Evolutionary conservation across 2,329 filamentous ascomycete genomes (phyloP).

Genomic region (Diaporthe sp.): DNA sequence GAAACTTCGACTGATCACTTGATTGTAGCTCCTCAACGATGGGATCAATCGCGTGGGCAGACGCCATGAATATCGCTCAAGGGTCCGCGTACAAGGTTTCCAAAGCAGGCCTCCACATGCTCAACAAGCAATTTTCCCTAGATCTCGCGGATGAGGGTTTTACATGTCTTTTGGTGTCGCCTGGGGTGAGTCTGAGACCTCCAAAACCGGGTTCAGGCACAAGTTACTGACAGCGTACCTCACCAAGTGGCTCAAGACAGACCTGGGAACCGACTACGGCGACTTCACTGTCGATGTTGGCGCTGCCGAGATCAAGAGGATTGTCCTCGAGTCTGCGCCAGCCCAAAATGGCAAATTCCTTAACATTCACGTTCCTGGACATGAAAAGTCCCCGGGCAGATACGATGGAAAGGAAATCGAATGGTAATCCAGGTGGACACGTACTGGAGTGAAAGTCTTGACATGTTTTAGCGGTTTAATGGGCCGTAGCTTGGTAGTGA

Average conservation of each 20-base stretch:
- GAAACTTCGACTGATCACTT: not conserved
- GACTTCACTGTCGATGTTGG: not conserved
- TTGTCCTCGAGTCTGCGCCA: not conserved
- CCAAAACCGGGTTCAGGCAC: no score
- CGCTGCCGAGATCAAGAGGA: not conserved
- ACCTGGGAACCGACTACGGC: not conserved
- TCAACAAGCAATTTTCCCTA: not conserved
- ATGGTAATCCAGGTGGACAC: not conserved
- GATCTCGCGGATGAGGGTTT: not conserved
- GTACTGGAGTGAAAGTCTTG: not conserved
- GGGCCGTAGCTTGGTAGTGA: not conserved
- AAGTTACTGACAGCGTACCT: not conserved
- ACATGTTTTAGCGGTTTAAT: not conserved
- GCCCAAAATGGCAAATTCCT: conserved; percentile 1
- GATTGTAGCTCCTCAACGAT: not conserved
- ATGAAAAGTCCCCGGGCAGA: not conserved
- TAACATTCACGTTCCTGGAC: not conserved
- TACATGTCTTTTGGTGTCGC: not conserved
- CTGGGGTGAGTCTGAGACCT: not conserved
- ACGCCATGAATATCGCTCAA: not conserved
- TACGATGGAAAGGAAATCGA: conserved; percentile 2
- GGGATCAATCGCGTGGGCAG: conserved; percentile 7
- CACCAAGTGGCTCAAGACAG: conserved; percentile 14
- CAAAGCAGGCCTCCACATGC: not conserved
- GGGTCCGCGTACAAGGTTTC: not conserved